Conservation (phyloP, 2,329 filamentous ascomycete genomes). For the Setomelanomma holmii region DNA sequence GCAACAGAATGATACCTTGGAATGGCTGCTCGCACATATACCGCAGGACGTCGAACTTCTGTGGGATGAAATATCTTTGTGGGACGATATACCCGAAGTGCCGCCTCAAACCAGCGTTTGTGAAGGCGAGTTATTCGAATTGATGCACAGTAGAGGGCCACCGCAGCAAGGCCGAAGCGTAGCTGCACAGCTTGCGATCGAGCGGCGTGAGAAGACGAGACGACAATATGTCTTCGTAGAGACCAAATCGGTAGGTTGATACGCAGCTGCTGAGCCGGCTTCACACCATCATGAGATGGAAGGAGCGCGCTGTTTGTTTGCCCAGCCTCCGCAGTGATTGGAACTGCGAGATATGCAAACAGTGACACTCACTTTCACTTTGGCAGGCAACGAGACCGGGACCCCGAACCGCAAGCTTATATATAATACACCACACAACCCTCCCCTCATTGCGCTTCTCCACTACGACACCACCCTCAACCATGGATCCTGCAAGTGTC, state of each 20-base stretch:
- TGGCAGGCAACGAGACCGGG: not conserved
- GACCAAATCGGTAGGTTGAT: too few relatives aligned
- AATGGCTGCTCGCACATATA: conserved; percentile 7
- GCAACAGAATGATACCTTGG: conserved; percentile 3
- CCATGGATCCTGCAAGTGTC: not conserved
- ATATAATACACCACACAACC: too few relatives aligned
- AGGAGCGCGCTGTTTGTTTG: too few relatives aligned
- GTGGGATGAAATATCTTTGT: conserved; percentile 6
- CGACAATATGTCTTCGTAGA: not conserved
- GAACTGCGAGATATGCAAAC: not conserved
- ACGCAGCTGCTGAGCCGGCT: too few relatives aligned
- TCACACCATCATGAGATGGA: not conserved
- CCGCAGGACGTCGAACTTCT: conserved; percentile 2
- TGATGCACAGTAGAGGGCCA: not conserved
- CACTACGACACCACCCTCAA: not conserved
- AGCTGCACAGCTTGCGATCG: not conserved
- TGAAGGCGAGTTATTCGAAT: not conserved
- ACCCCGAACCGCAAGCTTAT: too few relatives aligned
- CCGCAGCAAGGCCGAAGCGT: not conserved
- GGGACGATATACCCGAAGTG: too few relatives aligned
- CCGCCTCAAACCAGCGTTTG: too few relatives aligned
- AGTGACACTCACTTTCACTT: not conserved
- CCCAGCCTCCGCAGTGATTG: too few relatives aligned
- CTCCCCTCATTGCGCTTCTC: too few relatives aligned
- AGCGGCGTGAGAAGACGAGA: not conserved